Evolutionary conservation across 805 yeast genomes (phyloP).

Genomic region (Starmerella sp.): DNA sequence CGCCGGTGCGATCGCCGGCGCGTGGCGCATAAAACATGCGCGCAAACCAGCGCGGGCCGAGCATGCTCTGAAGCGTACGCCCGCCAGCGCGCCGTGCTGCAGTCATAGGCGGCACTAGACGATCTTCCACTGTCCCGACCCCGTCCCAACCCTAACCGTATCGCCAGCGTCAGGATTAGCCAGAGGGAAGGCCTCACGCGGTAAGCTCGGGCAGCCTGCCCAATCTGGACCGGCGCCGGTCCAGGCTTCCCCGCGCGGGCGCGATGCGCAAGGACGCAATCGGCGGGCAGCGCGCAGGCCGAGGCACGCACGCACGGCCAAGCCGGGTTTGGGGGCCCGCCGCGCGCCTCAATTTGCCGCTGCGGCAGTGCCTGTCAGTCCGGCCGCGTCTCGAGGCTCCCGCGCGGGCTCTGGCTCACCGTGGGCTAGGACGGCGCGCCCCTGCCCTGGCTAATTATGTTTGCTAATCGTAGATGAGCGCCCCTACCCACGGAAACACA

Average conservation of each 20-base stretch:
- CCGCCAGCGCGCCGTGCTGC: too few species aligned
- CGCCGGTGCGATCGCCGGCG: too few species aligned
- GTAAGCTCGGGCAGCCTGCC: background rate
- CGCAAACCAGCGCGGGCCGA: too few species aligned
- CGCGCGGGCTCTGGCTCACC: background rate
- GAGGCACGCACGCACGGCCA: too few species aligned
- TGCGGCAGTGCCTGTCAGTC: background rate
- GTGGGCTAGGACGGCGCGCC: background rate
- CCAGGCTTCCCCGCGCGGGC: background rate
- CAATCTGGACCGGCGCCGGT: background rate
- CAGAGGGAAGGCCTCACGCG: background rate
- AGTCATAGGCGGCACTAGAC: background rate
- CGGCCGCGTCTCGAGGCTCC: background rate
- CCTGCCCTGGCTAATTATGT: constrained; percentile 1
- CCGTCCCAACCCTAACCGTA: background rate
- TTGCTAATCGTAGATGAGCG: constrained; percentile 3
- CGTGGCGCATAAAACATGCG: too few species aligned
- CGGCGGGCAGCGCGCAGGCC: too few species aligned
- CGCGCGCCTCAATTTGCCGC: too few species aligned
- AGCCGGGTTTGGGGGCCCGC: too few species aligned
- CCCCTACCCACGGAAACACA: constrained; percentile 2
- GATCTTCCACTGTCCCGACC: background rate
- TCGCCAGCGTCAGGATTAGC: background rate
- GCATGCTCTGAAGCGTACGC: too few species aligned
- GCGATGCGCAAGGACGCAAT: too few species aligned